Evolutionary conservation across 2,329 filamentous ascomycete genomes (phyloP), one percentile per base, ranked within the genome.

Genomic region (Zelopaecilomyces penicillatus): DNA sequence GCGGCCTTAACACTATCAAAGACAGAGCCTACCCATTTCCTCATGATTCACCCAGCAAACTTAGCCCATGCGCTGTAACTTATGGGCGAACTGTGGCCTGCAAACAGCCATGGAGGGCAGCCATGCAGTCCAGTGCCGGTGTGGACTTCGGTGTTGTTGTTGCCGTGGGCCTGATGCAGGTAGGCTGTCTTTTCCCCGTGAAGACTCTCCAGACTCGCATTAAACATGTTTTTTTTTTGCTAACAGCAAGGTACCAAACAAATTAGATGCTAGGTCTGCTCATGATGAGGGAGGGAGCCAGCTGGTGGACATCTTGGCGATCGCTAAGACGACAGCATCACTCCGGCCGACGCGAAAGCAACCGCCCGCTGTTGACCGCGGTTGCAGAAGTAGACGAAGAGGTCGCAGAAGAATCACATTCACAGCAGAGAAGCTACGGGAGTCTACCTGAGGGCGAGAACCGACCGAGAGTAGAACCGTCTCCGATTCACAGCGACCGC

Each of bases 1-100:
- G 84, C 52, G 84, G 84, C 0, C 67, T 85, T 31, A 70, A 70
- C 44, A 72, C 67, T 4, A 57, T 77, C 29, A 61, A 57, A 30
- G 82, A 88, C 54, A 76, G 74, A 52, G 74, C 76, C 0, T 86
- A 74, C 67, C 84, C 83, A 0, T 85, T 84, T 47, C 67, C 68
- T 0, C 50, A 43, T 1, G 42, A 41, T 33, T 48, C 43, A 45
- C 64, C 43, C 6, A 9, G 11, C 50, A 19, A 19, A 19, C 19
- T 3, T 19, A 60, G 42, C 52, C 54, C 41, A 41, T 83, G 81
- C 54, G 52, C 63, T 4, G 57, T 65, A 38, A 60, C 68, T 4
- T 79, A 70, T 50, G 66, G 67, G 0, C 66, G 77, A 30, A 59
- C 56, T 0, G 55, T 45, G 10, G 59, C 72, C 0, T 87, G 83